Base-by-base conservation (phyloP, 768 basidiomycete species). In the Auricularia sp. region DNA sequence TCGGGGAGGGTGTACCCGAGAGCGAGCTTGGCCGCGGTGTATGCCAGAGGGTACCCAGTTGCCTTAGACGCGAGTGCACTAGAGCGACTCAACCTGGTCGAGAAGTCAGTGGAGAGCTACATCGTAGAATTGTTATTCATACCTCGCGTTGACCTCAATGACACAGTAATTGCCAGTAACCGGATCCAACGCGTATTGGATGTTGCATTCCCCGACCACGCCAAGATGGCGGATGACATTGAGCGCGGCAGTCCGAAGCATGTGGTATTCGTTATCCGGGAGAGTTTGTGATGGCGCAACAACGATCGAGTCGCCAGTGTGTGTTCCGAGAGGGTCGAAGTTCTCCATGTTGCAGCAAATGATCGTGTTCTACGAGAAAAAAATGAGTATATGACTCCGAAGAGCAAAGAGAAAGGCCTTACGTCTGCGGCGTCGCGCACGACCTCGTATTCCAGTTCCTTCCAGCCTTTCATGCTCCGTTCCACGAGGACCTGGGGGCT, bases 341-440 rank as follows among this genome's bases (percentile, higher is more conserved):
- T 99, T 98, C 78, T 98, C 93, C 93, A 96, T 96, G 76, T 95
- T 95, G 78, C 96, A 98, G 79, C 95, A 98, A 70, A 98, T 98
- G 76, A 99, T 99, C 34, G 95, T 98, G 80, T 98, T 97, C 91
- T 93, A 71, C 2, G 18, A 54, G 47, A 58, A 35, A 60, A 35
- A 10, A 61, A 64, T 59, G 53, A 66, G 34, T 33, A 4, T 4
- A 8, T 7, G 34, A 44, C 18, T 44, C 65, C 33, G 21, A 61
- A 61, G 58, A 64, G 29, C 54, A 63, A 64, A 59, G 4, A 66
- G 33, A 18, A 3, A 7, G 39, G 39, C 3, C 90, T 69, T 75
- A 93, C 92, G 77, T 99, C 97, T 61, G 96, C 96, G 68, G 83
- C 94, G 74, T 99, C 97, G 63, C 97, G 90, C 71, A 98, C 97